A percentile compares a stretch with the other conserved stretches of the same genome.
These are phyloP conservation scores for Microbotryum saponariae DNA, from an alignment of 1,284 basidiomycete genomes.

Conservation along the genomic window DNA sequence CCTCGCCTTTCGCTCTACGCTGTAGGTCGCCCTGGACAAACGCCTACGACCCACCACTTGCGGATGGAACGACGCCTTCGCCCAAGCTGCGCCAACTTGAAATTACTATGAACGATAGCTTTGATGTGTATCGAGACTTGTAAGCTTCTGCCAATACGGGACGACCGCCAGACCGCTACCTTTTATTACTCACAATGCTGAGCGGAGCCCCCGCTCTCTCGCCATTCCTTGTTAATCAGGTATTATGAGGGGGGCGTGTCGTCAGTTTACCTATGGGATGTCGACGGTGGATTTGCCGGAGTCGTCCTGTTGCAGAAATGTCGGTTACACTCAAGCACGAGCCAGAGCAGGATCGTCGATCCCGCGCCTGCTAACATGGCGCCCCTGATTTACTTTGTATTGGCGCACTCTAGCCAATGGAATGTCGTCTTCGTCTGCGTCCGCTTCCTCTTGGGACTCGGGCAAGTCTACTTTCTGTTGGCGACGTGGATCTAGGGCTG, in stretches of 20 bases:
- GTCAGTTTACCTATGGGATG: slow-evolving; percentile 97
- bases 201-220: not conserved
- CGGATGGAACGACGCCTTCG: slow-evolving; percentile 78
- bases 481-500: not conserved
- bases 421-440: not conserved
- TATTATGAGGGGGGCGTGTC: slow-evolving; percentile 96
- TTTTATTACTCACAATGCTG: not conserved
- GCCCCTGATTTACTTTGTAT: not conserved
- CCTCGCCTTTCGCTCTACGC: not conserved
- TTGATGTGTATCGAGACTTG: slow-evolving; percentile 96
- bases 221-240: slow-evolving; percentile 38
- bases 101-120: slow-evolving; percentile 86
- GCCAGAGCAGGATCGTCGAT: not conserved
- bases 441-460: slow-evolving; percentile 82
- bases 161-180: not conserved
- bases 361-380: not conserved
- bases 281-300: slow-evolving; percentile 86
- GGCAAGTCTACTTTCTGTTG: not conserved
- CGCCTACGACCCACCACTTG: slow-evolving; percentile 78
- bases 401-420: slow-evolving; percentile 3
- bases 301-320: slow-evolving; percentile 95
- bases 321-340: slow-evolving; percentile 46
- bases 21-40: slow-evolving; percentile 93
- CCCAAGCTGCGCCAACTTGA: slow-evolving; percentile 82
- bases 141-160: slow-evolving; percentile 40